phyloP scores from a whole-genome alignment of 2,329 filamentous ascomycete species.

The Talaromyces pinophilus region DNA sequence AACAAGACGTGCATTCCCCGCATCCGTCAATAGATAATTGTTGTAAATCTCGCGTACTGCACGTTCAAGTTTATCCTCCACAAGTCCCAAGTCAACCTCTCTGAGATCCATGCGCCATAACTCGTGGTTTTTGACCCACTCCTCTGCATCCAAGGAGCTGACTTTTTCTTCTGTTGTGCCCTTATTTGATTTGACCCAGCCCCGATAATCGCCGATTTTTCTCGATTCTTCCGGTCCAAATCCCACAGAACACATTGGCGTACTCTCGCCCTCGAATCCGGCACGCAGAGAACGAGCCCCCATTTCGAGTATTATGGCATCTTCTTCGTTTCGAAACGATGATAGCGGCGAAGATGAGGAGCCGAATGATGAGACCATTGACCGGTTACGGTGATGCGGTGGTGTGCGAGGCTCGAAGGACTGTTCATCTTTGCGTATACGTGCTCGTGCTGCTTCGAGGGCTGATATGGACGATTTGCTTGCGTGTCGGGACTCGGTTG shows the following conservation, averaged over 20 bases:
- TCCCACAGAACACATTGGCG: slow-evolving; percentile 68
- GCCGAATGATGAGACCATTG: slow-evolving; percentile 53
- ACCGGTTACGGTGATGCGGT: slow-evolving; percentile 52
- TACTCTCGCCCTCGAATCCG: slow-evolving; percentile 82
- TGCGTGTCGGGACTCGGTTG: slow-evolving; percentile 22
- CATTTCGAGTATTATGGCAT: slow-evolving; percentile 78
- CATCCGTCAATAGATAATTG: slow-evolving; percentile 63
- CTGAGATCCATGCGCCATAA: slow-evolving; percentile 78
- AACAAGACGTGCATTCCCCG: slow-evolving; percentile 71
- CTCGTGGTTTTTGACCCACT: slow-evolving; percentile 58
- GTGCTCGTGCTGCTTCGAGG: slow-evolving; percentile 26
- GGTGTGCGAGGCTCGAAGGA: slow-evolving; percentile 56
- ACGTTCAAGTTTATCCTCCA: slow-evolving; percentile 84
- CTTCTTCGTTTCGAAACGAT: slow-evolving; percentile 72
- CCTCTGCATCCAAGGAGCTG: slow-evolving; percentile 17
- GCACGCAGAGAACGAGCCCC: slow-evolving; percentile 76
- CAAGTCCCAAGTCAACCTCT: slow-evolving; percentile 71
- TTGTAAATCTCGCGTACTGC: slow-evolving; percentile 78
- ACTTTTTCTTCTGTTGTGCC: slow-evolving; percentile 30
- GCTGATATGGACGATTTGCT: slow-evolving; percentile 25
- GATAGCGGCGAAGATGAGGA: slow-evolving; percentile 58
- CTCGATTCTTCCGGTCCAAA: slow-evolving; percentile 76
- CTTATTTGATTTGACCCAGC: slow-evolving; percentile 56
- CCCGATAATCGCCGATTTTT: slow-evolving; percentile 77
- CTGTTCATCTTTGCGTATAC: slow-evolving; percentile 31